Conservation (phyloP, 768 basidiomycete species). For the Tulasnella sp. region DNA sequence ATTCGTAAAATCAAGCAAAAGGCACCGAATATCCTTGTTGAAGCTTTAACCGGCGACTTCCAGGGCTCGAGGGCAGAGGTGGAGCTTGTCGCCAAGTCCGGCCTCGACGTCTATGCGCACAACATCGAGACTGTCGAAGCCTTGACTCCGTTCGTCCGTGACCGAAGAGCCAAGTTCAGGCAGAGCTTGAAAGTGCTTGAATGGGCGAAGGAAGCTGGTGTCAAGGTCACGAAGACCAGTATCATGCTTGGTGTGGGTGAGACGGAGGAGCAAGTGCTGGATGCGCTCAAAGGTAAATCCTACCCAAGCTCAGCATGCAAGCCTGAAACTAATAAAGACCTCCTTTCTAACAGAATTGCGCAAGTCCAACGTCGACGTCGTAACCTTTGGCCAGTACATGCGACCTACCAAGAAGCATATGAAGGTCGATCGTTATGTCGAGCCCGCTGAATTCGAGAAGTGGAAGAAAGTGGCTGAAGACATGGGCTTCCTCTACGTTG, state of each 20-base stretch:
- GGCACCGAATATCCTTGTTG: constrained; percentile 95
- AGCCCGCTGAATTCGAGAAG: constrained; percentile 84
- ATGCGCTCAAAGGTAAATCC: constrained; percentile 71
- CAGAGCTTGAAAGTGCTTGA: constrained; percentile 77
- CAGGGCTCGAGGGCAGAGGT: constrained; percentile 72
- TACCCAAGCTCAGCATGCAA: background rate
- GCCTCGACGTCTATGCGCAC: constrained; percentile 96
- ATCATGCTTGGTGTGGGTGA: constrained; percentile 99
- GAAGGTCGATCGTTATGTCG: constrained; percentile 97
- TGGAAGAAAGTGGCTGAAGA: constrained; percentile 90
- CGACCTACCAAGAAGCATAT: constrained; percentile 97
- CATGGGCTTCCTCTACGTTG: constrained; percentile 96
- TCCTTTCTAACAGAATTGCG: constrained; percentile 62
- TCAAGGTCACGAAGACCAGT: constrained; percentile 91
- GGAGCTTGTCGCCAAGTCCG: constrained; percentile 80
- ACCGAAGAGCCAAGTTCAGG: constrained; percentile 66
- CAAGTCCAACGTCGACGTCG: constrained; percentile 85
- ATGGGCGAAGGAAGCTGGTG: constrained; percentile 78
- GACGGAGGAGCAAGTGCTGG: constrained; percentile 71
- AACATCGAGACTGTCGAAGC: constrained; percentile 96
- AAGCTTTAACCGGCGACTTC: constrained; percentile 95
- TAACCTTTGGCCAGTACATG: constrained; percentile 99
- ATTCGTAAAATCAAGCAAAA: constrained; percentile 94
- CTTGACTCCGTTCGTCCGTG: constrained; percentile 90
- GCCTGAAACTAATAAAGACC: background rate